phyloP scores from a whole-genome alignment of 2,329 filamentous ascomycete species.

The Paraphoma chrysanthemicola region DNA sequence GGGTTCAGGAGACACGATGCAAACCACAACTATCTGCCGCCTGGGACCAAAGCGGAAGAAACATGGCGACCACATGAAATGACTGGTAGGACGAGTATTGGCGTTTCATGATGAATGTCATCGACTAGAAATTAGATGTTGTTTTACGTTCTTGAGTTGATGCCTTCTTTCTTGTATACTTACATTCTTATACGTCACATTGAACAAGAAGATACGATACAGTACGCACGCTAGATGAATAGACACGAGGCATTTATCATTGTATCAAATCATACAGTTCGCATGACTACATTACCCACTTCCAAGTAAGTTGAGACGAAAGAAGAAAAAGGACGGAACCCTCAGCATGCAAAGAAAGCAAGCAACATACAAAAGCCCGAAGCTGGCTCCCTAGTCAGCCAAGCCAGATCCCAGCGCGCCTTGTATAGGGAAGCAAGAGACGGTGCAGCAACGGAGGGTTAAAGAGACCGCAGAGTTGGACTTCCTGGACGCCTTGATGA shows the following conservation, averaged over 20 bases:
- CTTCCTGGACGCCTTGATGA: conserved; percentile 45
- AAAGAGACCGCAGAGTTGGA: conserved; percentile 27
- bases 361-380: conserved; percentile 33
- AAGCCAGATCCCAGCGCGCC: conserved; percentile 25
- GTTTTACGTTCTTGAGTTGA: background rate
- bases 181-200: background rate
- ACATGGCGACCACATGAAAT: conserved; percentile 67
- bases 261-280: conserved; percentile 35
- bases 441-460: conserved; percentile 29
- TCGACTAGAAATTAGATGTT: conserved; percentile 1
- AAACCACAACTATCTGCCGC: conserved; percentile 67
- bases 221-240: conserved; percentile 1
- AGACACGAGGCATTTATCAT: conserved; percentile 14
- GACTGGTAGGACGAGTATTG: conserved; percentile 30
- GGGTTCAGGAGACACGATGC: conserved; percentile 51
- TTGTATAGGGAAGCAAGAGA: conserved; percentile 35
- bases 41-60: conserved; percentile 84
- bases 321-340: conserved; percentile 27
- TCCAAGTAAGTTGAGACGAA: conserved; percentile 16
- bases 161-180: conserved; percentile 1
- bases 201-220: background rate
- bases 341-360: conserved; percentile 41
- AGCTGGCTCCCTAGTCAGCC: conserved; percentile 20
- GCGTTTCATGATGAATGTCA: conserved; percentile 25
- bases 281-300: conserved; percentile 39